Evolutionary conservation across 306 rosid species (phyloP), one percentile per base, ranked within the genome.

Genomic region (Lupinus albus): DNA sequence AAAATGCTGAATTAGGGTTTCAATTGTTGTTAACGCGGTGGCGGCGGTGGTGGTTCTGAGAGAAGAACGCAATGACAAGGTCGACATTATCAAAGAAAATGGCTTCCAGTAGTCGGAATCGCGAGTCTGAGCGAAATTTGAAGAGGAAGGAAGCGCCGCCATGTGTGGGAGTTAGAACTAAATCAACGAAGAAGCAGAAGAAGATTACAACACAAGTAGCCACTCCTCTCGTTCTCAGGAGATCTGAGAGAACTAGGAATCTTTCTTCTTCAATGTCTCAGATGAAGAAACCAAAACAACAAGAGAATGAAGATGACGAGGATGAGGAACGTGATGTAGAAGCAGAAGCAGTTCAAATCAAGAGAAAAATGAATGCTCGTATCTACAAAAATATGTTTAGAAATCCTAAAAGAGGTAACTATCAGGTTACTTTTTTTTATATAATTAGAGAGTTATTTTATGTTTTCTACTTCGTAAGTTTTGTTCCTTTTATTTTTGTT

Each of bases 171-270:
- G 69, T 51, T 12, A 42, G 64, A 20, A 57, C 67, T 64, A 83
- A 80, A 70, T 77, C 80, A 16, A 77, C 30, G 4, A 25, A 25
- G 30, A 3, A 76, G 15, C 75, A 73, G 71, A 55, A 20, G 51
- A 70, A 62, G 16, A 42, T 11, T 11, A 42, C 12, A 3, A 42
- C 13, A 42, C 47, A 11, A 0, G 13, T 14, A 2, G 11, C 13
- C 38, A 6, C 38, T 42, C 47, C 47, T 42, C 14, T 4, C 13
- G 4, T 4, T 42, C 47, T 42, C 63, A 75, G 96, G 83, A 84
- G 92, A 83, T 89, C 98, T 3, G 80, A 77, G 66, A 81, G 93
- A 72, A 16, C 62, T 51, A 72, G 70, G 71, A 61, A 62, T 5
- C 18, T 18, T 35, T 62, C 60, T 51, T 77, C 66, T 56, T 56